Evolutionary conservation across 805 yeast species (phyloP).

Genomic region (Saccharomycopsis fibuligera): DNA sequence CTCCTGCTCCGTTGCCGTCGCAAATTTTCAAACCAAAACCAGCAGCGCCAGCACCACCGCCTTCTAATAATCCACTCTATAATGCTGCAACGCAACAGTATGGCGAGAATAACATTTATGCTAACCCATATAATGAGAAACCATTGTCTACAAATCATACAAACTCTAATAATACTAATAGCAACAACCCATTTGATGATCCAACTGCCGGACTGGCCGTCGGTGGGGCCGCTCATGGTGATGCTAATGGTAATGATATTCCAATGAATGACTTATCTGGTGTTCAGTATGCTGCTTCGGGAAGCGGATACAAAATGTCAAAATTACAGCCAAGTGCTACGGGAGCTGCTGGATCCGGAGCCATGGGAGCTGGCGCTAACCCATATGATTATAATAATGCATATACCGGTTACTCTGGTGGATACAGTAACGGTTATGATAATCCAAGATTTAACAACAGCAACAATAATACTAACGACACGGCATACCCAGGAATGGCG

Average conservation of each 20-base stretch:
- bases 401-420: background rate
- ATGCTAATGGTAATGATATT: background rate
- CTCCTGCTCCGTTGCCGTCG: slow-evolving; percentile 13
- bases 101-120: slow-evolving; percentile 1
- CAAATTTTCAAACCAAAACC: slow-evolving; percentile 7
- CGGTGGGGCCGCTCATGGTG: background rate
- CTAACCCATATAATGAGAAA: too few relatives aligned
- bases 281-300: background rate
- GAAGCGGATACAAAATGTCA: background rate
- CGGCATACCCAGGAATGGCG: background rate
- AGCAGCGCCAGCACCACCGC: background rate
- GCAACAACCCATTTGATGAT: slow-evolving; percentile 1
- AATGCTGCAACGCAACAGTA: slow-evolving; percentile 8
- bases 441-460: background rate
- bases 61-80: slow-evolving; percentile 11
- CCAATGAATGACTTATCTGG: slow-evolving; percentile 5
- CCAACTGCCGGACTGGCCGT: background rate
- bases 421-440: background rate
- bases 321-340: too few relatives aligned
- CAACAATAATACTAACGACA: background rate
- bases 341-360: too few relatives aligned
- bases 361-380: background rate
- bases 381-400: background rate
- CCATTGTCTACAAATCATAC: background rate
- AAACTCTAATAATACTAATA: background rate